Percentiles rank a stretch among this genome's conserved stretches.
Evolutionary conservation across 2,329 filamentous ascomycete species (phyloP).

Genomic region (Xylaria sp.): DNA sequence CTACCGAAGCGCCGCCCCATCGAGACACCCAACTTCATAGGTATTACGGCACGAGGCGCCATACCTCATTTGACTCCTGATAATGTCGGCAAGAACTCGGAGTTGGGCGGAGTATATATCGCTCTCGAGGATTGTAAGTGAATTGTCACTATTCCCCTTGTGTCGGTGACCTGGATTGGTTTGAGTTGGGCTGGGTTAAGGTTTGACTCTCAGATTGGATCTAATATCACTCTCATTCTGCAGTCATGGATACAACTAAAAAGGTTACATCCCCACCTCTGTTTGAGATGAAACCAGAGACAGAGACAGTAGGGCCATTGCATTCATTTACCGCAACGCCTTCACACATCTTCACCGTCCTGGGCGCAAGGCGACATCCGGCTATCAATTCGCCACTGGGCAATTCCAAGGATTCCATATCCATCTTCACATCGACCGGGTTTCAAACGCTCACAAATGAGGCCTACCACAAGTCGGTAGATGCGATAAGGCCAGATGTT

Average conservation of each 20-base stretch:
- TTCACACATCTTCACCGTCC: conserved; percentile 71
- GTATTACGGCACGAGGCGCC: conserved; percentile 82
- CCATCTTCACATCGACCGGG: conserved; percentile 87
- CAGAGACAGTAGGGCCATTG: conserved; percentile 63
- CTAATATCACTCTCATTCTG: conserved; percentile 7
- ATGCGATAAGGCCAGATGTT: conserved; percentile 80
- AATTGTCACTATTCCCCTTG: no score
- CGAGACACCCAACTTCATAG: conserved; percentile 85
- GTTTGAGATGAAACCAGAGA: conserved; percentile 53
- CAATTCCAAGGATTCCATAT: conserved; percentile 77
- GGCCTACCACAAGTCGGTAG: conserved; percentile 74
- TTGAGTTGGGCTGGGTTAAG: conserved; percentile 2
- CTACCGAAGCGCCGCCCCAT: conserved; percentile 72
- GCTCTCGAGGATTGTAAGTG: conserved; percentile 83
- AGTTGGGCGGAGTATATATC: conserved; percentile 78
- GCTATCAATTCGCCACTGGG: conserved; percentile 76
- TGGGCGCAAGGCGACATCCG: conserved; percentile 82
- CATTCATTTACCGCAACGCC: conserved; percentile 82
- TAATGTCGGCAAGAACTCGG: conserved; percentile 73
- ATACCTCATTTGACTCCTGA: conserved; percentile 92
- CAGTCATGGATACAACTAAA: conserved; percentile 65
- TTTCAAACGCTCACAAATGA: conserved; percentile 76
- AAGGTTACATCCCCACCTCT: conserved; percentile 60
- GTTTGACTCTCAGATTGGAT: not conserved
- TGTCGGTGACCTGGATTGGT: not conserved